Evolutionary conservation across 345 rosid species (phyloP), one percentile per base, ranked within the genome.

Genomic region (Laguncularia racemosa): DNA sequence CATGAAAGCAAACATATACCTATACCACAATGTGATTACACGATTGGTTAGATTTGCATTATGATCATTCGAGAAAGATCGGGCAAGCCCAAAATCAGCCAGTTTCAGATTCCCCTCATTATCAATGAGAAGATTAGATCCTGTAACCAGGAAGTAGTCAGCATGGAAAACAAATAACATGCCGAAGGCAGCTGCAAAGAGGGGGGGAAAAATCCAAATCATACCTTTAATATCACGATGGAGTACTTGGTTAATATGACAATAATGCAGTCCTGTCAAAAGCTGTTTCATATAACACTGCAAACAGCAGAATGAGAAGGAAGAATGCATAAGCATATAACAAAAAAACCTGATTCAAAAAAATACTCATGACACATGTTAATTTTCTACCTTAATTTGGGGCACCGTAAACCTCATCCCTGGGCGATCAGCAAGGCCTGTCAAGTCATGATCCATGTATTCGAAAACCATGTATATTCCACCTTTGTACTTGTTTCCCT

Each of bases 261-360:
- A 93, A 60, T 89, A 93, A 66, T 89, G 97, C 58, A 93, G 95
- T 47, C 99, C 99, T 0, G 97, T 93, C 76, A 93, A 75, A 13
- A 93, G 89, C 75, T 93, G 99, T 78, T 70, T 89, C 99, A 89
- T 93, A 72, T 93, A 93, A 73, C 99, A 93, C 99, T 88, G 55
- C 28, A 51, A 52, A 20, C 38, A 60, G 60, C 59, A 58, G 65
- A 58, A 52, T 21, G 16, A 54, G 59, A 16, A 61, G 33, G 52
- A 23, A n/a, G 44, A 16, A 12, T 15, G 20, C 47, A 13, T 40
- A 64, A n/a, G 15, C 45, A 49, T 9, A n/a, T 4, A 20, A n/a
- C 21, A 12, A 50, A 18, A 23, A 55, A 12, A 16, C 38, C 46
- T 33, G 16, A 43, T 44, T 49, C 38, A 48, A 28, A 2, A n/a